phyloP scores from a whole-genome alignment of 371 early-diverging fungal species.

The Mortierella sp. region DNA sequence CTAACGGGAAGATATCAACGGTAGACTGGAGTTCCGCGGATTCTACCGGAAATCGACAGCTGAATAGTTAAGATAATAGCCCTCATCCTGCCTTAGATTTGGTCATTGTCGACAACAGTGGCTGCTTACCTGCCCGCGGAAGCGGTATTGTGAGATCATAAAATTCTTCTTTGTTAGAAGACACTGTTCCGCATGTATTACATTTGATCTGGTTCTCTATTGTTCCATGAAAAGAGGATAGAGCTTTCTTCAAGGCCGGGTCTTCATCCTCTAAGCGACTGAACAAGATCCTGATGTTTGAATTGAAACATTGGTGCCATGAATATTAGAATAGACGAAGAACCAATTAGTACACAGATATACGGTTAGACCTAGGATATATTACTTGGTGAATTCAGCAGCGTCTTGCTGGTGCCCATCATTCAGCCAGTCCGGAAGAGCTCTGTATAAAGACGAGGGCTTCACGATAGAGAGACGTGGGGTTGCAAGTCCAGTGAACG shows the following conservation, averaged over 20 bases:
- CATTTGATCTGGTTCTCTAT: constrained; percentile 47
- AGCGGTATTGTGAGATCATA: constrained; percentile 52
- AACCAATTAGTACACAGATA: neutral
- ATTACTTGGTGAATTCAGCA: constrained; percentile 54
- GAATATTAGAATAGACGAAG: neutral
- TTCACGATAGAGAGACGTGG: constrained; percentile 40
- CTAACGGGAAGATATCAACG: constrained; percentile 39
- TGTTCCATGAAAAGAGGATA: constrained; percentile 46
- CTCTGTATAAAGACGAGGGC: constrained; percentile 40
- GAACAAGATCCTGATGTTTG: constrained; percentile 41
- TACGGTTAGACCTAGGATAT: neutral
- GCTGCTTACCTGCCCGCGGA: constrained; percentile 30
- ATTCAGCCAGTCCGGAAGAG: constrained; percentile 57
- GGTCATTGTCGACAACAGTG: neutral
- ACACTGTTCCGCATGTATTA: constrained; percentile 39
- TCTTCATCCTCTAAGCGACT: constrained; percentile 53
- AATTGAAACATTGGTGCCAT: neutral
- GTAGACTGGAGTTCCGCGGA: constrained; percentile 26
- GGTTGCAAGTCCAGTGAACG: constrained; percentile 27
- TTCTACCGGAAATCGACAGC: constrained; percentile 6
- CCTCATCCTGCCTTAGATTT: too few species aligned
- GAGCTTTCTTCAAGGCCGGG: constrained; percentile 27
- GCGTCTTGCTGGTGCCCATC: constrained; percentile 59
- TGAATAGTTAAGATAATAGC: too few species aligned
- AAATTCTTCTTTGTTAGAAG: constrained; percentile 54